A percentile compares a stretch with the other conserved stretches of the same genome.
Conservation (phyloP, 345 rosid genomes). For the Luvunga scandens region DNA sequence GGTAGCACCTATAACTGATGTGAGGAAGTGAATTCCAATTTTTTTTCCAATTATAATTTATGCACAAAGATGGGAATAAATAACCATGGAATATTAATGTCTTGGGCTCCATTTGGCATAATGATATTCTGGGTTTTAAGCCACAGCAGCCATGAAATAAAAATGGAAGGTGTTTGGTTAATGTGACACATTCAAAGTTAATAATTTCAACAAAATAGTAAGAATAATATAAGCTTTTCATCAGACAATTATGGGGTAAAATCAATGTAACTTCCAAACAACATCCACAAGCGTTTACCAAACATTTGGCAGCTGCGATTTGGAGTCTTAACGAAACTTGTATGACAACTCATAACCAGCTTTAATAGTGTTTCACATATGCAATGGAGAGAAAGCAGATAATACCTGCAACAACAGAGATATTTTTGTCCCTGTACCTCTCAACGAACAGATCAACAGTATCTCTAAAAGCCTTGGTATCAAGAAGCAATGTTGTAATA, state of each 20-base stretch:
- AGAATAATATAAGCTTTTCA: neutral
- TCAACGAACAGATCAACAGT: conserved; percentile 86
- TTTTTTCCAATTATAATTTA: neutral
- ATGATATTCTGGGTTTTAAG: neutral
- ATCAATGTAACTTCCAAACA: neutral
- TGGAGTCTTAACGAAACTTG: too few species aligned
- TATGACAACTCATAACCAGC: neutral
- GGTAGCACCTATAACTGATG: neutral
- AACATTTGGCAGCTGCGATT: neutral
- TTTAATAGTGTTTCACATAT: neutral
- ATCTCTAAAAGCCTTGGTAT: conserved; percentile 64
- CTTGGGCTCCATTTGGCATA: neutral
- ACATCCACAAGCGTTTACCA: neutral
- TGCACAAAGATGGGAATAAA: neutral
- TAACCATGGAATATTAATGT: neutral
- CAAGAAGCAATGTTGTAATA: conserved; percentile 79
- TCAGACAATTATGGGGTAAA: neutral
- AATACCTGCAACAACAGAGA: conserved; percentile 82
- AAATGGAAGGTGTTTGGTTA: too few species aligned
- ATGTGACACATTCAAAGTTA: neutral
- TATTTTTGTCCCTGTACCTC: conserved; percentile 57
- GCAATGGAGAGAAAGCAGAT: neutral
- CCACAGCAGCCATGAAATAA: neutral
- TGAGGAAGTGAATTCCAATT: neutral
- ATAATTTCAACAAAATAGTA: too few species aligned